phyloP scores from a whole-genome alignment of 495 filamentous ascomycete species.

The Apiosordaria backusii region DNA sequence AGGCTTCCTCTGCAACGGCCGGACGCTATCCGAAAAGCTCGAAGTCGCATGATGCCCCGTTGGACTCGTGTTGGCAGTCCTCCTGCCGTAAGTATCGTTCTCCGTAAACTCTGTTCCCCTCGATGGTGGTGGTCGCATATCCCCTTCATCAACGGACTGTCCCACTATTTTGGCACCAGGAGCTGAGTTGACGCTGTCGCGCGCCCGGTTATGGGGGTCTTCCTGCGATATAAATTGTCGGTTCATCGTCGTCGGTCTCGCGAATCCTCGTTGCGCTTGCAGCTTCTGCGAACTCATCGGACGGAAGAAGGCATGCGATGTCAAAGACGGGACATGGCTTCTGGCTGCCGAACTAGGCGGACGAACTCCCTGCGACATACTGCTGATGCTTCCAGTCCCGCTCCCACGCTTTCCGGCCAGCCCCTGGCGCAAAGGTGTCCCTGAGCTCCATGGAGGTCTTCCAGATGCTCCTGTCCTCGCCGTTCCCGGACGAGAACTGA shows the following conservation, averaged over 20 bases:
- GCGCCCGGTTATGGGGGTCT: slow-evolving; percentile 31
- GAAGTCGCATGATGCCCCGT: slow-evolving; percentile 60
- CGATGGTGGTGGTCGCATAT: slow-evolving; percentile 59
- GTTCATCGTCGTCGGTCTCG: slow-evolving; percentile 37
- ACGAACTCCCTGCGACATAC: slow-evolving; percentile 43
- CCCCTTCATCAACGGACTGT: slow-evolving; percentile 47
- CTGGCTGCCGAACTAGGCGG: slow-evolving; percentile 68
- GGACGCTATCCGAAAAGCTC: slow-evolving; percentile 70
- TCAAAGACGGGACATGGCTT: slow-evolving; percentile 85
- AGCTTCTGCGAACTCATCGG: slow-evolving; percentile 96
- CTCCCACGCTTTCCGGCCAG: slow-evolving; percentile 41
- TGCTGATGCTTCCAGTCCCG: slow-evolving; percentile 41
- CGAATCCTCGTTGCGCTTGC: slow-evolving; percentile 77
- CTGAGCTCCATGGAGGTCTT: slow-evolving; percentile 48
- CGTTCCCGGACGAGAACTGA: slow-evolving; percentile 46
- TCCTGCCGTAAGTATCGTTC: slow-evolving; percentile 55
- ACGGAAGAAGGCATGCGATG: slow-evolving; percentile 87
- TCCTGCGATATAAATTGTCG: slow-evolving; percentile 37
- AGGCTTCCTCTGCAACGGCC: slow-evolving; percentile 60
- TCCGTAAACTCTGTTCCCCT: slow-evolving; percentile 78
- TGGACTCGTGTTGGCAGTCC: slow-evolving; percentile 71
- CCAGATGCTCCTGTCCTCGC: slow-evolving; percentile 50
- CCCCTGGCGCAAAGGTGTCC: slow-evolving; percentile 45
- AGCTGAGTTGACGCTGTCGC: slow-evolving; percentile 50
- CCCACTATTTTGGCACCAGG: slow-evolving; percentile 35